These are phyloP conservation scores for Eucalyptus tenuipes DNA, from an alignment of 345 rosid species.

Conservation along the genomic window DNA sequence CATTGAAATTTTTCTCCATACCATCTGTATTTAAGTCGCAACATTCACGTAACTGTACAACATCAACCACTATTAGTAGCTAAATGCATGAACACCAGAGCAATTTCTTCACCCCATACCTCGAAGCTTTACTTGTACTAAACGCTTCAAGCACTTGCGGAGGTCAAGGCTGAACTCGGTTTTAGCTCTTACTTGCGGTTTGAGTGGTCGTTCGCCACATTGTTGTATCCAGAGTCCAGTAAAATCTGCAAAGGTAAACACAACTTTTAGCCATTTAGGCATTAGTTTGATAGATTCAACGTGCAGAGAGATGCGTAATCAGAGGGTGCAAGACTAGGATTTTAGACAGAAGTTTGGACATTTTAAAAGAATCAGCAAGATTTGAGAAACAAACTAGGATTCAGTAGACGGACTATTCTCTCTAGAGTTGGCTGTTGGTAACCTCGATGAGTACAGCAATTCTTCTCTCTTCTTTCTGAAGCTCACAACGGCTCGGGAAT, in stretches of 20 bases:
- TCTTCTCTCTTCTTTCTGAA: background rate
- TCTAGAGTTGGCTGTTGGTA: background rate
- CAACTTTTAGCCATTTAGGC: background rate
- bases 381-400: background rate
- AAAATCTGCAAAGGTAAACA: slow-evolving; percentile 28
- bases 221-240: slow-evolving; percentile 59
- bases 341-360: background rate
- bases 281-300: background rate
- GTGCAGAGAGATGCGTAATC: background rate
- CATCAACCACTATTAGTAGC: background rate
- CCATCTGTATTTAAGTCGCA: background rate
- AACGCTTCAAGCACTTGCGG: background rate
- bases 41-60: background rate
- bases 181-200: background rate
- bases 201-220: slow-evolving; percentile 47
- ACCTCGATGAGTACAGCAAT: background rate
- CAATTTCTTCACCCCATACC: background rate
- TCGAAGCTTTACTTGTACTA: background rate
- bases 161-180: background rate
- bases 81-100: background rate
- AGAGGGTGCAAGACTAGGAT: background rate
- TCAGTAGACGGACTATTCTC: background rate
- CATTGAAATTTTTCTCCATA: background rate
- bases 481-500: background rate
- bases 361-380: background rate